Conservation (phyloP, 164 flowering plant species). For the Aristolochia contorta region DNA sequence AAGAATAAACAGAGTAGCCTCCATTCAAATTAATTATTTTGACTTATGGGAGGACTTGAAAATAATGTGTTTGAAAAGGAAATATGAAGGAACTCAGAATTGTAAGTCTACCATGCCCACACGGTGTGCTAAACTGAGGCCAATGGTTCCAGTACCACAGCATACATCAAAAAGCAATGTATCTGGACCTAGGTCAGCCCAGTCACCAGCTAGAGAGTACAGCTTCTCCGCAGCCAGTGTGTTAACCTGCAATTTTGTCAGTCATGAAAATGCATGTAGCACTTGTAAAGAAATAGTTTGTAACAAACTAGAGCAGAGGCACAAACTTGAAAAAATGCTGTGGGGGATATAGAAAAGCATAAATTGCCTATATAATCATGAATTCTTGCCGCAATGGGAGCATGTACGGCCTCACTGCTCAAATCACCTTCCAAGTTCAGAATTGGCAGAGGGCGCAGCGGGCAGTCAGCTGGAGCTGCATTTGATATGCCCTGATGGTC, state of each 20-base stretch:
- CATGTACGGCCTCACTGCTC: slow-evolving; percentile 12
- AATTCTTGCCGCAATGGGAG: slow-evolving; percentile 46
- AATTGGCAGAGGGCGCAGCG: slow-evolving; percentile 44
- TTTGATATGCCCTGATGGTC: slow-evolving; percentile 94
- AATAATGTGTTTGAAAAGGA: neutral
- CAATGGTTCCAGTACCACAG: slow-evolving; percentile 96
- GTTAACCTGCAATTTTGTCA: slow-evolving; percentile 27
- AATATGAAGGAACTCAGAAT: slow-evolving; percentile 5
- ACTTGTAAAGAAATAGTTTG: neutral
- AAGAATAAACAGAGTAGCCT: neutral
- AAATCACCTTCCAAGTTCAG: slow-evolving; percentile 23
- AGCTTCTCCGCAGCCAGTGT: slow-evolving; percentile 37
- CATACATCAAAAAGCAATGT: slow-evolving; percentile 92
- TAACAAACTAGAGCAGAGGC: slow-evolving; percentile 1
- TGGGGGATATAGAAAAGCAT: slow-evolving; percentile 76
- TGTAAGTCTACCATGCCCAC: slow-evolving; percentile 85
- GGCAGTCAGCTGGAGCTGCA: slow-evolving; percentile 89
- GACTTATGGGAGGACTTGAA: neutral
- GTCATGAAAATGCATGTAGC: slow-evolving; percentile 7
- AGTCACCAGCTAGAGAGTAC: slow-evolving; percentile 86
- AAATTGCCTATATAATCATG: slow-evolving; percentile 75
- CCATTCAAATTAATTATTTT: neutral
- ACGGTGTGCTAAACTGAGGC: slow-evolving; percentile 85
- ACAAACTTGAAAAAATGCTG: slow-evolving; percentile 90
- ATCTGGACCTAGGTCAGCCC: slow-evolving; percentile 87